These are phyloP conservation scores for Trichosporon ovoides DNA, from an alignment of 1,284 basidiomycete species.

Conservation along the genomic window DNA sequence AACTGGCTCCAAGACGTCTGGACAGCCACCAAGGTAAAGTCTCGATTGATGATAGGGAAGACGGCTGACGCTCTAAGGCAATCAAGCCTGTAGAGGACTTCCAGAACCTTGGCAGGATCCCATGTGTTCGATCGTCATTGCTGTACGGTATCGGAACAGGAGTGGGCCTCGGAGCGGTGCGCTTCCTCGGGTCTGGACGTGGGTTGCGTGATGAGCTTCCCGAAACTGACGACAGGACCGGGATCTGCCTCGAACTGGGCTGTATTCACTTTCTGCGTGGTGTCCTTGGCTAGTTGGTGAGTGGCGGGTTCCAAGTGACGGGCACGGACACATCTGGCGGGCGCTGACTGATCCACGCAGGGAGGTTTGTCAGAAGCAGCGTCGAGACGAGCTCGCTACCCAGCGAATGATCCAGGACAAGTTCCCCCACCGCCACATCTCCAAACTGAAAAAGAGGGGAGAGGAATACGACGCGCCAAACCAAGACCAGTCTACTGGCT, in stretches of 20 bases:
- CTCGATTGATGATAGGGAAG: neutral
- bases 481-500: neutral
- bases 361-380: conserved; percentile 40
- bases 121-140: conserved; percentile 43
- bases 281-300: conserved; percentile 38
- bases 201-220: conserved; percentile 14
- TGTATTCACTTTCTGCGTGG: conserved; percentile 37
- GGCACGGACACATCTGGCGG: too few species aligned
- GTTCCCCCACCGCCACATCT: conserved; percentile 46
- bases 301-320: conserved; percentile 6
- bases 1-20: conserved; percentile 25
- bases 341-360: conserved; percentile 19
- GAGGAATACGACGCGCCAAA: conserved; percentile 12
- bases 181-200: conserved; percentile 41
- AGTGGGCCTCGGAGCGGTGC: conserved; percentile 38
- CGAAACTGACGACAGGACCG: conserved; percentile 9
- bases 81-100: conserved; percentile 21
- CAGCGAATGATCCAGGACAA: conserved; percentile 45
- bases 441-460: conserved; percentile 31
- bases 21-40: conserved; percentile 27
- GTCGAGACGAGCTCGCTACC: conserved; percentile 38
- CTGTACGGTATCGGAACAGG: conserved; percentile 47
- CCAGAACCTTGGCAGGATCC: conserved; percentile 35
- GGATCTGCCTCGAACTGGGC: conserved; percentile 39
- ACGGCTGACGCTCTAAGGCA: conserved; percentile 9